Conservation (phyloP, 805 yeast species). For the Wickerhamomyces pijperi region DNA sequence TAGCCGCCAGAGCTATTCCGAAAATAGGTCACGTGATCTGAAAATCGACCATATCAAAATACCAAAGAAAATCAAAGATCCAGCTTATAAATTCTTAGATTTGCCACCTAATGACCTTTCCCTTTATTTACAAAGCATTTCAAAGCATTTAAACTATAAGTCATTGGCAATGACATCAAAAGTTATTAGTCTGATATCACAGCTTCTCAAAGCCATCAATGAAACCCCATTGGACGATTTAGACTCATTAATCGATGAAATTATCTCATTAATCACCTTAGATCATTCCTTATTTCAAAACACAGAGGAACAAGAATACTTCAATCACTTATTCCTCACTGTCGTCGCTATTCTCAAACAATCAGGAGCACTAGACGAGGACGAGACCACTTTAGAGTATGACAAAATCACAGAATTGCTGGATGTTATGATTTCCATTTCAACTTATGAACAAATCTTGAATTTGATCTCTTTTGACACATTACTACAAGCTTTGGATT, state of each 20-base stretch:
- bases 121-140: too few species aligned
- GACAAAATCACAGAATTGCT: slow-evolving; percentile 8
- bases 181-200: background rate
- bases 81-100: too few species aligned
- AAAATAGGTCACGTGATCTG: too few species aligned
- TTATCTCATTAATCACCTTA: slow-evolving; percentile 3
- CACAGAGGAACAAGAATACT: slow-evolving; percentile 1
- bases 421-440: slow-evolving; percentile 5
- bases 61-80: too few species aligned
- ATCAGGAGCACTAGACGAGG: background rate
- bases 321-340: slow-evolving; percentile 2
- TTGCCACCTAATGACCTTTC: too few species aligned
- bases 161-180: background rate
- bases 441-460: slow-evolving; percentile 11
- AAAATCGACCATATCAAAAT: too few species aligned
- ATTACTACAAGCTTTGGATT: slow-evolving; percentile 12
- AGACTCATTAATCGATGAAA: background rate
- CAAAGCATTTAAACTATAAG: too few species aligned
- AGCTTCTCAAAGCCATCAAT: background rate
- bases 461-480: slow-evolving; percentile 8
- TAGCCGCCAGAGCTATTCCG: too few species aligned
- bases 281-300: slow-evolving; percentile 3
- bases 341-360: background rate
- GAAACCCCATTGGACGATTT: background rate
- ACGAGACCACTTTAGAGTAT: slow-evolving; percentile 5